These are phyloP conservation scores for Xerocomellus amylosporus DNA, from an alignment of 768 basidiomycete genomes.

Conservation along the genomic window DNA sequence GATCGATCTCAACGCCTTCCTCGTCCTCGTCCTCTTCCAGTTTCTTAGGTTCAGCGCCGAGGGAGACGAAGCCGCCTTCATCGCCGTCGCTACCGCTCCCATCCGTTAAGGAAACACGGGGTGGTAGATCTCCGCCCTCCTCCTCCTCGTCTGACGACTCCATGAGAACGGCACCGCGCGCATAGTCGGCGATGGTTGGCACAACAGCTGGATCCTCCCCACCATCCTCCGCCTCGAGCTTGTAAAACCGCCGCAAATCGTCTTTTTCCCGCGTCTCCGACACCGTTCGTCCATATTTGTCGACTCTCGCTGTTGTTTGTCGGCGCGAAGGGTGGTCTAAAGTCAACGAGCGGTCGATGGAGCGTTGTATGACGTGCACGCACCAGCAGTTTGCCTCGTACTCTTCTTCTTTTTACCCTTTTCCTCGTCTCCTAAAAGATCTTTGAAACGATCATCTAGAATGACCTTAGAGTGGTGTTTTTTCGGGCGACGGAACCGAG, in stretches of 20 bases:
- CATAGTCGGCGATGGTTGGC: conserved; percentile 63
- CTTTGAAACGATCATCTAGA: conserved; percentile 90
- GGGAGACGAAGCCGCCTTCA: conserved; percentile 44
- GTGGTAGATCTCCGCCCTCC: conserved; percentile 12
- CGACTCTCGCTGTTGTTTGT: conserved; percentile 53
- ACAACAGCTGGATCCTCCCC: conserved; percentile 17
- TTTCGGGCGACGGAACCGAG: conserved; percentile 84
- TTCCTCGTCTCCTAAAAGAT: conserved; percentile 57
- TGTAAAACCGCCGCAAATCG: conserved; percentile 78
- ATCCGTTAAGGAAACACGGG: conserved; percentile 20
- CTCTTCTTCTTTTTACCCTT: conserved; percentile 38
- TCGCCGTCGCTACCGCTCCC: conserved; percentile 51
- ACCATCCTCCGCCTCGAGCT: conserved; percentile 46
- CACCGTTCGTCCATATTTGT: conserved; percentile 84
- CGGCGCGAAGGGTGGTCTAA: background rate
- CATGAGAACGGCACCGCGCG: conserved; percentile 83
- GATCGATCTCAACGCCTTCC: conserved; percentile 60
- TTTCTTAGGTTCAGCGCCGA: conserved; percentile 42
- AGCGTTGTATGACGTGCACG: background rate
- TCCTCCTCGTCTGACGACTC: conserved; percentile 85
- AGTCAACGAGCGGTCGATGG: background rate
- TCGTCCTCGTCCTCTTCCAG: conserved; percentile 37
- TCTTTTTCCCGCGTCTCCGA: conserved; percentile 70
- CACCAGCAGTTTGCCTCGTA: conserved; percentile 26
- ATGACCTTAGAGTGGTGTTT: conserved; percentile 79